phyloP scores from a whole-genome alignment of 257 asterid species.

The Nicotiana obtusifolia region DNA sequence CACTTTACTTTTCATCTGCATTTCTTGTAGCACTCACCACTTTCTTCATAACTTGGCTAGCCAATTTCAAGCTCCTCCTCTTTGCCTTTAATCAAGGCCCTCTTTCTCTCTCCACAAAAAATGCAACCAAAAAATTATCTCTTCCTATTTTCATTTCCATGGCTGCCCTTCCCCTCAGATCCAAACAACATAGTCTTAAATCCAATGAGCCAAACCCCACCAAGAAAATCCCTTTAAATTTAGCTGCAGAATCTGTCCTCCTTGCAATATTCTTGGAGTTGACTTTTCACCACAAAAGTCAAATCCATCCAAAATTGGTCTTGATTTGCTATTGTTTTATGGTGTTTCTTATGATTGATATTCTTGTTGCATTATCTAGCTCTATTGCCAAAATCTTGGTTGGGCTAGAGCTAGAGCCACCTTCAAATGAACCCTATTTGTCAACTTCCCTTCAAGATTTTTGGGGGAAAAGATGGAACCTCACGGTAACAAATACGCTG shows the following conservation, averaged over 20 bases:
- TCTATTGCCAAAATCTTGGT: conserved; percentile 25
- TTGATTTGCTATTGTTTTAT: background rate
- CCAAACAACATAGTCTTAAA: conserved; percentile 6
- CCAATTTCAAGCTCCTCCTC: conserved; percentile 70
- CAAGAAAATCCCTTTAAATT: conserved; percentile 11
- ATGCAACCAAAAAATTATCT: conserved; percentile 27
- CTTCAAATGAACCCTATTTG: conserved; percentile 63
- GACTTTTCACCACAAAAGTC: conserved; percentile 15
- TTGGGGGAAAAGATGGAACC: conserved; percentile 82
- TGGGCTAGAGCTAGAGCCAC: conserved; percentile 57
- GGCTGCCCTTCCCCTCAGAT: conserved; percentile 56
- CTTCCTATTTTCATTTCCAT: conserved; percentile 42
- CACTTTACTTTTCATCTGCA: conserved; percentile 38
- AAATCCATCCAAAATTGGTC: conserved; percentile 20
- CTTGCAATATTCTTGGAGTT: background rate
- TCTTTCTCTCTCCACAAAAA: conserved; percentile 15
- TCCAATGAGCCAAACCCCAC: background rate
- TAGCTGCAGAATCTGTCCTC: background rate
- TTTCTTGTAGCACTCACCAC: conserved; percentile 19
- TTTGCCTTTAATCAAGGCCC: conserved; percentile 51
- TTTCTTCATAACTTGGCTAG: conserved; percentile 70
- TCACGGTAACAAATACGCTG: conserved; percentile 42
- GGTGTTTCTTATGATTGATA: conserved; percentile 10
- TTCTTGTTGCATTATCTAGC: conserved; percentile 27
- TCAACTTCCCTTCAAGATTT: conserved; percentile 72